Evolutionary conservation across 2,329 filamentous ascomycete species (phyloP).

Genomic region (Dactylellina haptotyla): DNA sequence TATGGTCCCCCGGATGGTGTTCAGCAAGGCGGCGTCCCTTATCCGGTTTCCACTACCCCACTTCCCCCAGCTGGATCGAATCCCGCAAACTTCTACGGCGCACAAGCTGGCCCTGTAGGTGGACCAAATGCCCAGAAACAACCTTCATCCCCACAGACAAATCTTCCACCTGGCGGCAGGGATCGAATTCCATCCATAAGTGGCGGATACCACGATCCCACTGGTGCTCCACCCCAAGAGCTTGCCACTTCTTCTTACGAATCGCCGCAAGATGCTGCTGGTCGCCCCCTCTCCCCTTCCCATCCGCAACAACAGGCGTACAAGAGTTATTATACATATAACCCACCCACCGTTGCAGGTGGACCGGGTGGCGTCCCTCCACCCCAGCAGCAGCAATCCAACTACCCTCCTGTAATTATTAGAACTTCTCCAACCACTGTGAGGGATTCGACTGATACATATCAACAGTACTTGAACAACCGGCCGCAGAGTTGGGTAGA

Average conservation of each 20-base stretch:
- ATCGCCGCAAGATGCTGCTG: slow-evolving; percentile 67
- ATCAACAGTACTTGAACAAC: slow-evolving; percentile 57
- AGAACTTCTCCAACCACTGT: slow-evolving; percentile 52
- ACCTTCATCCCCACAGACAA: slow-evolving; percentile 30
- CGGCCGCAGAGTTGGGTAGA: slow-evolving; percentile 55
- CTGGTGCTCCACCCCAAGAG: slow-evolving; percentile 71
- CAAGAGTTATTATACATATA: slow-evolving; percentile 39
- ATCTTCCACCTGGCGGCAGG: slow-evolving; percentile 12
- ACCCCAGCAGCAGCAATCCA: slow-evolving; percentile 44
- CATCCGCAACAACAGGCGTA: slow-evolving; percentile 26
- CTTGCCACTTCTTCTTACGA: slow-evolving; percentile 81
- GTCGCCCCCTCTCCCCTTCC: slow-evolving; percentile 58
- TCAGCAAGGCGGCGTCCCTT: slow-evolving; percentile 65
- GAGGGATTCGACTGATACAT: slow-evolving; percentile 52
- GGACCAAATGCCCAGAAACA: slow-evolving; percentile 75
- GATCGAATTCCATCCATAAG: slow-evolving; percentile 37
- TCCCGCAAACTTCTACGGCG: slow-evolving; percentile 34
- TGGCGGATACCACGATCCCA: slow-evolving; percentile 52
- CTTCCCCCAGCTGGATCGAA: slow-evolving; percentile 58
- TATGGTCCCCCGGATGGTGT: slow-evolving; percentile 55
- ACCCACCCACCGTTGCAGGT: slow-evolving; percentile 20
- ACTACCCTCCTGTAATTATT: slow-evolving; percentile 52
- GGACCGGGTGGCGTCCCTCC: slow-evolving; percentile 38
- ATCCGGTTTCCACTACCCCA: slow-evolving; percentile 65
- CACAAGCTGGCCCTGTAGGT: slow-evolving; percentile 63